A percentile compares a stretch with the other conserved stretches of the same genome.
Evolutionary conservation across 305 asterid genomes (phyloP).

Genomic region (Fraxinus sp.): DNA sequence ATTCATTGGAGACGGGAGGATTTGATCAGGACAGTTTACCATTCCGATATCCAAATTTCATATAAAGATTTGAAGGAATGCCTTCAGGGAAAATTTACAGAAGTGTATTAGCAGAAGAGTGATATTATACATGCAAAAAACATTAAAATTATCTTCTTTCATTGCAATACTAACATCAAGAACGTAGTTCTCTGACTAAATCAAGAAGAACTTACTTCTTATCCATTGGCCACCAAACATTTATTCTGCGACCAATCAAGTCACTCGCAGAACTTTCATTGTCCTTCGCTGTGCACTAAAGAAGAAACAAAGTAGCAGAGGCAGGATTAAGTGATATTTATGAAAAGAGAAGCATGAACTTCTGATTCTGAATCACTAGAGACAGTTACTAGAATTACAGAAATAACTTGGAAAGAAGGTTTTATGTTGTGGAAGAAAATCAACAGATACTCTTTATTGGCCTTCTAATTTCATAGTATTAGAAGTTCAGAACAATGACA

Average conservation of each 20-base stretch:
- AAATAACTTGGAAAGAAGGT: slow-evolving; percentile 13
- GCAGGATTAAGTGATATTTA: slow-evolving; percentile 16
- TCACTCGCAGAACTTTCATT: slow-evolving; percentile 47
- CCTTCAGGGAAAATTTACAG: slow-evolving; percentile 11
- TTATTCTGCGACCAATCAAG: slow-evolving; percentile 78
- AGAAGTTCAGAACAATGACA: not conserved
- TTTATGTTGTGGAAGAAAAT: slow-evolving; percentile 15
- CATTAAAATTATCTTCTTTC: not conserved
- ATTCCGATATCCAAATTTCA: not conserved
- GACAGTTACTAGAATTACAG: not conserved
- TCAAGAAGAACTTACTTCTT: slow-evolving; percentile 61
- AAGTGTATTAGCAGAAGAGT: not conserved
- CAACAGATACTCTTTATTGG: slow-evolving; percentile 1
- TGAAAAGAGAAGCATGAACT: slow-evolving; percentile 13
- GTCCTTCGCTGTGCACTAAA: slow-evolving; percentile 73
- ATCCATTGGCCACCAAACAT: slow-evolving; percentile 99
- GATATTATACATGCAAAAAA: slow-evolving; percentile 17
- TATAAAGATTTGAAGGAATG: slow-evolving; percentile 17
- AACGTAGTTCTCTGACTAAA: slow-evolving; percentile 20
- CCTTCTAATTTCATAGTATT: not conserved
- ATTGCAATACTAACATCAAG: slow-evolving; percentile 21
- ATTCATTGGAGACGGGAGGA: not conserved
- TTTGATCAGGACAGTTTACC: not conserved
- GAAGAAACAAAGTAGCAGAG: slow-evolving; percentile 18
- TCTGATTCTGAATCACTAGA: slow-evolving; percentile 11